Evolutionary conservation across 1,284 basidiomycete genomes (phyloP), one percentile per base, ranked within the genome.

Genomic region (Trichosporon sp.): DNA sequence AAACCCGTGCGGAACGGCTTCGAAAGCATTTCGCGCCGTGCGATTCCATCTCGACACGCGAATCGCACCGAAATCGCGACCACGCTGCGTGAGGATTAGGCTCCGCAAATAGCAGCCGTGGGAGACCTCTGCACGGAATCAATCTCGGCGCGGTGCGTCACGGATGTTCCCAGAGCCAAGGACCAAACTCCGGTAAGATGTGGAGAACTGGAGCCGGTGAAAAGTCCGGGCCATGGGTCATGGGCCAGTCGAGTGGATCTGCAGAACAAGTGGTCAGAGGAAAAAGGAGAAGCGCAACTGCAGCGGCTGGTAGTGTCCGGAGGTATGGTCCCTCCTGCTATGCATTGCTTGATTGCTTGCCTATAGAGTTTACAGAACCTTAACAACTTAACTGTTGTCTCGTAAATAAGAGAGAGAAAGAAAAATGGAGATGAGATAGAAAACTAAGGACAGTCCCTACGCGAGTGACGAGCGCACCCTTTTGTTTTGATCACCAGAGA

Each of bases 311-410:
- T 60, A 60, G 56, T 31, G 56, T 60, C 56, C 56, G 56, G 56
- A 32, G 56, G 56, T 32, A 7, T 51, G 29, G 27, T 60, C 8
- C 56, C 56, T 56, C 56, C 56, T 60, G 29, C 56, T 60, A 60
- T 60, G 56, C 56, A 60, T 60, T 51, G 47, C 47, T 51, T 25
- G 47, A 25, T 51, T 42, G 38, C 38, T 60, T 60, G 56, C 56
- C 47, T 51, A 51, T 60, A 32, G 56, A 60, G 29, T 60, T 60
- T 60, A 60, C 56, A 60, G 29, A 60, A 29, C 29, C 53, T 60
- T 6, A 32, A 31, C 56, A 60, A 60, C 56, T 60, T 60, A 60
- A n/a, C 13, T 60, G 56, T 60, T 60, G 56, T 60, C 29, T 60
- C 18, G 56, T 29, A 29, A 60, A 8, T 32, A 15, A 29, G 6